Evolutionary conservation across 2,329 filamentous ascomycete species (phyloP).

Genomic region (Neoascochyta sp.): DNA sequence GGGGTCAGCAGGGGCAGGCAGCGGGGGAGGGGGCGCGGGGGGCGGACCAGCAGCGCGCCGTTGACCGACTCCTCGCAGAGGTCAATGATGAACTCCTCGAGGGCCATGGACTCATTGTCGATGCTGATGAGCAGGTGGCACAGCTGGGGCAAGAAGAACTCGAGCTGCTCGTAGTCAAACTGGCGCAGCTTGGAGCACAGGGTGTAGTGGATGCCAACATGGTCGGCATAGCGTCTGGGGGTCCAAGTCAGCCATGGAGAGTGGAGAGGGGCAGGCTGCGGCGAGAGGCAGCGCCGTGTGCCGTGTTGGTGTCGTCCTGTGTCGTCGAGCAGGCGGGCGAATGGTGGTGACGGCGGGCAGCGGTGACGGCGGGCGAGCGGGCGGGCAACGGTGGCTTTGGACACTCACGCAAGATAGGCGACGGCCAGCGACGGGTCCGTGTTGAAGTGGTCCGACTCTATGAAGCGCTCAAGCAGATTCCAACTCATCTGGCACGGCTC

Average conservation of each 20-base stretch:
- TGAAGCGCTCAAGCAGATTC: constrained; percentile 85
- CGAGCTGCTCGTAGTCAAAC: constrained; percentile 86
- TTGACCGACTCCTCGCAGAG: constrained; percentile 85
- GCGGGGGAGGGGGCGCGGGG: neutral
- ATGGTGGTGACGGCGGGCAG: too few relatives aligned
- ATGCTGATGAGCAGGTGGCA: constrained; percentile 85
- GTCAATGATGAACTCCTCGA: constrained; percentile 84
- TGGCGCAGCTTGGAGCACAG: constrained; percentile 84
- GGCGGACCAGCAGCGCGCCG: constrained; percentile 71
- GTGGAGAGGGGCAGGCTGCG: neutral
- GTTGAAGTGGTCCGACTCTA: constrained; percentile 93
- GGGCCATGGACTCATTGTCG: constrained; percentile 86
- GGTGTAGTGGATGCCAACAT: constrained; percentile 86
- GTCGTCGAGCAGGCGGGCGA: constrained; percentile 16
- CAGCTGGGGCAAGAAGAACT: constrained; percentile 82
- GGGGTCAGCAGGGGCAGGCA: constrained; percentile 2
- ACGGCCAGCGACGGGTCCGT: constrained; percentile 84
- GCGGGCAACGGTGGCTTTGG: constrained; percentile 29
- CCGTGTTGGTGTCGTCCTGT: constrained; percentile 6
- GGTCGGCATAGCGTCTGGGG: constrained; percentile 78
- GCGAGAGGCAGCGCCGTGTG: constrained; percentile 7
- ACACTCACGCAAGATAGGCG: constrained; percentile 78
- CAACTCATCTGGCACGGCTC: constrained; percentile 55
- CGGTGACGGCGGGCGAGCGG: constrained; percentile 9
- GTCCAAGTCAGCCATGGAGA: constrained; percentile 15